Evolutionary conservation across 1,284 basidiomycete species (phyloP), one percentile per base, ranked within the genome.

Genomic region (Puccinia brachypodii): DNA sequence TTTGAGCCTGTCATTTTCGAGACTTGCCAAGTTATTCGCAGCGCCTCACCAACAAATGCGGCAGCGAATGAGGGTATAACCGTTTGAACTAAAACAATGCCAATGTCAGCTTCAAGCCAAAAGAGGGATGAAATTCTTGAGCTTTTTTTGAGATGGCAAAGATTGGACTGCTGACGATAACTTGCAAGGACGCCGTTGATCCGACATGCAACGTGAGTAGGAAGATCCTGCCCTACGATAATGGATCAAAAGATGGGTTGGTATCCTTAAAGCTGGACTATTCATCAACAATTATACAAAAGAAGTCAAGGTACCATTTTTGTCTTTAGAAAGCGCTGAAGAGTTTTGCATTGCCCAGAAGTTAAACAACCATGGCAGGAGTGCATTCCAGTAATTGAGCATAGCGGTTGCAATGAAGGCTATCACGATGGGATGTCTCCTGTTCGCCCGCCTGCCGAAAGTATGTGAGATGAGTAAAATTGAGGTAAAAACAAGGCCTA

Each of bases 51-150:
- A 47, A 77, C 75, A n/a, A 77, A 77, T 11, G 75, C 47, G 31
- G 75, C 75, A 9, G 75, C 60, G n/a, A 77, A 77, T n/a, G 75
- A 77, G 3, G 75, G 58, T 42, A 77, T 62, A 11, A 77, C 62
- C 0, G 75, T 68, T 44, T 62, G 58, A 3, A 77, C 75, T 77
- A 53, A 40, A 42, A 4, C 4, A 19, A 66, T 19, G 16, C 13
- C 14, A 62, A 56, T 9, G 31, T n/a, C 19, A 76, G 38, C 31
- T 68, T 68, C 19, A 8, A 44, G 38, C 38, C 22, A 68, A 56
- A 9, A 73, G 1, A 25, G 40, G 16, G 53, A 25, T 19, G 22
- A 4, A 9, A 36, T n/a, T 7, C 56, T 58, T 58, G 56, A 58
- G 14, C 25, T 4, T 7, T 66, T 58, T 31, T 58, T 36, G 64